Evolutionary conservation across 441 rosid species (phyloP), one percentile per base, ranked within the genome.

Genomic region (Erodium chrysanthum): DNA sequence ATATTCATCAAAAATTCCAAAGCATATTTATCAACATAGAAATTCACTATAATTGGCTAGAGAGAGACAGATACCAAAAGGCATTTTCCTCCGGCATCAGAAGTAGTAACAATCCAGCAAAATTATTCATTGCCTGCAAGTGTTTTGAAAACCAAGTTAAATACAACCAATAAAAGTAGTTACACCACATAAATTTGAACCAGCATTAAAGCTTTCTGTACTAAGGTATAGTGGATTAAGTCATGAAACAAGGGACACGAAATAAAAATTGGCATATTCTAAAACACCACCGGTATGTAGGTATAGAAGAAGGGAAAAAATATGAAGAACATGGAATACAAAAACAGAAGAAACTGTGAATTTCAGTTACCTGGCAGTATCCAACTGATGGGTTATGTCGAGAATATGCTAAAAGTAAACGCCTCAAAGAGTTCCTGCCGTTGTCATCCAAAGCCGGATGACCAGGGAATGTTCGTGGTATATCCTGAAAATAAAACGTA

Each of bases 71-170:
- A 61, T 85, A 88, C 93, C 93, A 88, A 78, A 88, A 88, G 67
- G 93, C 93, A 77, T 88, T 84, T 77, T 88, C 93, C 73, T 88
- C 93, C 20, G 93, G 90, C 90, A 88, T 88, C 79, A 88, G 62
- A 56, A 88, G 89, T 75, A 88, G 84, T 73, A 88, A 77, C 65
- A 85, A 35, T 11, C 93, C 93, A 78, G 93, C 93, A 77, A 88
- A 84, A 79, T 84, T 85, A 75, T 88, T 88, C 90, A 88, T 88
- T 68, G 86, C 90, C 93, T 88, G 86, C 83, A 80, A 23, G 73
- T 63, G 31, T 79, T 78, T 60, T 46, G 63, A 31, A 58, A 46
- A 46, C 64, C 68, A 74, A 68, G 68, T 66, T 68, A 64, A 6
- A 50, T n/a, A 58, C 22, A 58, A 58, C 12, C 11, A 67, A 72